Evolutionary conservation across 164 flowering plant genomes (phyloP).

Genomic region (Nymphaea colorata): DNA sequence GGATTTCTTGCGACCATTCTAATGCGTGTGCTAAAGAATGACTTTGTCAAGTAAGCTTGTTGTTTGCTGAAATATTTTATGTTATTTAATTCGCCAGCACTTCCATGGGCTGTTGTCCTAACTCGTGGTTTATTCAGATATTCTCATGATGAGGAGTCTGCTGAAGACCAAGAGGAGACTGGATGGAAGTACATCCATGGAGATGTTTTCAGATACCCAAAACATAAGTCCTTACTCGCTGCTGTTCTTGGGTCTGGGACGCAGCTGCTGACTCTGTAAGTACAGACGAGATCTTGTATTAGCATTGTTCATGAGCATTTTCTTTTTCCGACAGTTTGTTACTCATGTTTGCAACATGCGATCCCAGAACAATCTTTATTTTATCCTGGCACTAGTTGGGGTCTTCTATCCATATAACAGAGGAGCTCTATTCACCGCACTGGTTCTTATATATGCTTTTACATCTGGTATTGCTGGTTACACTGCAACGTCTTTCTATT

Average conservation of each 20-base stretch:
- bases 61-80: neutral
- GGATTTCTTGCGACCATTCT: conserved; percentile 51
- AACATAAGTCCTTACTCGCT: conserved; percentile 35
- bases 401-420: conserved; percentile 28
- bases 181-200: conserved; percentile 62
- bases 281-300: neutral
- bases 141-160: conserved; percentile 45
- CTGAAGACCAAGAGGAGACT: conserved; percentile 52
- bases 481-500: conserved; percentile 24
- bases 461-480: conserved; percentile 28
- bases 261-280: conserved; percentile 42
- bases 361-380: conserved; percentile 19
- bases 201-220: conserved; percentile 50
- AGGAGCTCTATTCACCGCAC: conserved; percentile 24
- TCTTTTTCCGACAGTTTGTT: neutral
- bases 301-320: neutral
- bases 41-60: conserved; percentile 37
- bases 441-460: conserved; percentile 24
- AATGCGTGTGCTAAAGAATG: conserved; percentile 49
- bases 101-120: neutral
- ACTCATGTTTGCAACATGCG: neutral
- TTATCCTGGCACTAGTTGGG: conserved; percentile 22
- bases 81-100: neutral
- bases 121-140: conserved; percentile 18
- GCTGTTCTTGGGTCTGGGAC: conserved; percentile 48